Base-by-base conservation (phyloP, 2,329 filamentous ascomycete species). In the Penicillium sp. region DNA sequence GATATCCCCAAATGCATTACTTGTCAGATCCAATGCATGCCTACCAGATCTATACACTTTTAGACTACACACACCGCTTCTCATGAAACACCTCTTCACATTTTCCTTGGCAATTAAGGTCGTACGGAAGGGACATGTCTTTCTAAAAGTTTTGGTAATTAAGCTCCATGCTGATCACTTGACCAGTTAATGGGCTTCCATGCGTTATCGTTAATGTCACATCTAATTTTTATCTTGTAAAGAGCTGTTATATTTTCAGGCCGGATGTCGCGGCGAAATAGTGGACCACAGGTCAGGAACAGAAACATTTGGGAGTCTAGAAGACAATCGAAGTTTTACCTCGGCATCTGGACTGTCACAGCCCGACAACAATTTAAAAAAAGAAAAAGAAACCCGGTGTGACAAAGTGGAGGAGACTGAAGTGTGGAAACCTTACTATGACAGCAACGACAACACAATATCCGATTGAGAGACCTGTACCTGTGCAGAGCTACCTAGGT, bases 121-220 rank as follows among this genome's bases (percentile, higher is more conserved):
- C 52, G 48, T 54, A 59, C 56, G 56, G 53, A 51, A 42, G 22
- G 24, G 47, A 45, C 32, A 47, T 51, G 32, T 32, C n/a, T 38
- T 18, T 31, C 31, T 26, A 26, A 22, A 45, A 22, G 13, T 31
- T 20, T 16, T 16, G 18, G 26, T 35, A 22, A 37, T 50, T 44
- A 48, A 50, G 40, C 44, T 43, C 50, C 38, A 16, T 38, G 37
- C 35, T 26, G 50, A 54, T 64, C 62, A 64, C 29, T 60, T 64
- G 62, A 62, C 53, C 34, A 29, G 42, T 42, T 62, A 51, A 61
- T 40, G 44, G 58, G 56, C 47, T 32, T 39, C 18, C 26, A 53
- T 53, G 40, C 31, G 9, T 44, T 44, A 35, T 40, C 24, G 34
- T 29, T 11, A 31, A 26, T 44, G 38, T 24, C 14, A 50, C 48